Base-by-base conservation (phyloP, 2,329 filamentous ascomycete species). In the Talaromyces sp. region DNA sequence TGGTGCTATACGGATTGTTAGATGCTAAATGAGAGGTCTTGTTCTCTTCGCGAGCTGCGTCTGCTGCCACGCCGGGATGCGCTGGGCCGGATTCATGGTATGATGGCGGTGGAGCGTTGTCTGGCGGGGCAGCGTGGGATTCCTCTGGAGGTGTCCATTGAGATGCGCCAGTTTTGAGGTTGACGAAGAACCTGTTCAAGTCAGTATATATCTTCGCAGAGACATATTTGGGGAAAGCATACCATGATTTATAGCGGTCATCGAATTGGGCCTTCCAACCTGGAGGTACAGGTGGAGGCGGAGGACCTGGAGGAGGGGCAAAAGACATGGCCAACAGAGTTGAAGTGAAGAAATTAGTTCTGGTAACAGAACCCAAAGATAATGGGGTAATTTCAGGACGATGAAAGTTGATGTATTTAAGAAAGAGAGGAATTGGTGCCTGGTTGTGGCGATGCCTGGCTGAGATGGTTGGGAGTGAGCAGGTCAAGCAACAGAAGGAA, bases 181-280 rank as follows among this genome's bases (percentile, higher is more conserved):
- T 94, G 61, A 96, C 89, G 77, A 89, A 97, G 82, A 94, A 96
- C 87, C 88, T 91, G 62, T 7, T 33, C 5, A 13, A 39, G 13
- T 52, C 15, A 48, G 45, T 21, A 48, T 7, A 21, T 5, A n/a
- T 6, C 11, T 19, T 19, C 2, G 8, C 1, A 45, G 25, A 21
- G n/a, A 19, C 3, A 11, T 6, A 17, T 4, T 13, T 6, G 8
- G 9, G 28, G 9, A n/a, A 2, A 33, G 15, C 45, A 41, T 36
- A 86, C 87, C 89, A 96, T 81, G 94, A 88, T 68, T 87, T 87
- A 78, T 96, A 96, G 69, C 94, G 86, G 0, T 88, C 85, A 73
- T 96, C 94, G 84, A 87, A 96, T 63, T 90, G 84, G 10, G 87
- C 88, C 68, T 89, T 86, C 89, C 90, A 97, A 66, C 91, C 91